Evolutionary conservation across 495 filamentous ascomycete genomes (phyloP).

Genomic region (Neurospora discreta): DNA sequence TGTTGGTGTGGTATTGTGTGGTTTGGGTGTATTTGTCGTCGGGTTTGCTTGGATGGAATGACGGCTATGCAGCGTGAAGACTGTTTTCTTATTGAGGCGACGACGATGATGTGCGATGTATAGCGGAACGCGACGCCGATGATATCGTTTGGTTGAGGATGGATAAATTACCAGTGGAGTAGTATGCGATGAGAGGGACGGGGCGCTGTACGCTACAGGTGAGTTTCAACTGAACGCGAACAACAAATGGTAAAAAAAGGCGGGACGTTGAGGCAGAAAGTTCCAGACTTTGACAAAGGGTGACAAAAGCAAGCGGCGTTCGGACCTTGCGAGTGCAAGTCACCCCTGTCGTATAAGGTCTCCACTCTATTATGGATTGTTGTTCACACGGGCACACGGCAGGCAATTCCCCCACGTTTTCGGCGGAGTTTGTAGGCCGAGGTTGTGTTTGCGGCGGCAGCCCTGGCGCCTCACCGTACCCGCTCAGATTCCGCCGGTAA

Average conservation of each 20-base stretch:
- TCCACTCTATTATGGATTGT: background rate
- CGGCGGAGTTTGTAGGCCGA: background rate
- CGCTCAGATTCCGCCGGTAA: background rate
- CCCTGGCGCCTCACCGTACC: background rate
- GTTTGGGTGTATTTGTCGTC: background rate
- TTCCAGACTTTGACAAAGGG: background rate
- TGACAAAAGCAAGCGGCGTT: background rate
- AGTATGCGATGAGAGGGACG: background rate
- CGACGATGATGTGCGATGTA: background rate
- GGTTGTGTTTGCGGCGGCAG: background rate
- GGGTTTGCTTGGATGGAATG: background rate
- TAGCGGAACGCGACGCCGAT: background rate
- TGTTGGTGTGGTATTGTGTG: background rate
- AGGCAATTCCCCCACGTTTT: background rate
- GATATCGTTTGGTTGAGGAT: background rate
- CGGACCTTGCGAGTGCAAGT: background rate
- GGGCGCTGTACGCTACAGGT: background rate
- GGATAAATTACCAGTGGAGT: background rate
- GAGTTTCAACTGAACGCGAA: background rate
- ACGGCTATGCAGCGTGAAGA: too few species aligned
- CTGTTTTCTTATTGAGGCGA: background rate
- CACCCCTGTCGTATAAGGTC: background rate
- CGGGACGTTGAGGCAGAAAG: constrained; percentile 3
- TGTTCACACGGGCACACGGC: background rate
- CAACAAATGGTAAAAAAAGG: constrained; percentile 5